Evolutionary conservation across 2,329 filamentous ascomycete species (phyloP).

Genomic region (Talaromyces verruculosus): DNA sequence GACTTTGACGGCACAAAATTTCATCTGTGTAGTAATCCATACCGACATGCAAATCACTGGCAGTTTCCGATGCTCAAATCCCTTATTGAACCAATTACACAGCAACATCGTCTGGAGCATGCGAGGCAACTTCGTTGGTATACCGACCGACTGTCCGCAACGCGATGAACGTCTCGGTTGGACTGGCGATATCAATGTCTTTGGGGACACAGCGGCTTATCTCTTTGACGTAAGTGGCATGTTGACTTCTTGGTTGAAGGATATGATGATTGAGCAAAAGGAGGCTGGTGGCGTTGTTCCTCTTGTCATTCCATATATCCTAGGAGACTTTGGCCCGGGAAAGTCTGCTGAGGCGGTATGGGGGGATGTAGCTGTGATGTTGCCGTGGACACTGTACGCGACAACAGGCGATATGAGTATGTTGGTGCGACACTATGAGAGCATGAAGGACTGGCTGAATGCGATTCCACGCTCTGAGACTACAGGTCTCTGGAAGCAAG

Average conservation of each 20-base stretch:
- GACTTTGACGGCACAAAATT: not conserved
- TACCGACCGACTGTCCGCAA: conserved; percentile 61
- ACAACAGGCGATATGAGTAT: conserved; percentile 38
- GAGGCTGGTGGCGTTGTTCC: conserved; percentile 26
- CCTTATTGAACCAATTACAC: conserved; percentile 52
- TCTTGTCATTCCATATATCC: conserved; percentile 30
- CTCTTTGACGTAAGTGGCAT: conserved; percentile 56
- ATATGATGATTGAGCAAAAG: conserved; percentile 42
- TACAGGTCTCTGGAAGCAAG: not conserved
- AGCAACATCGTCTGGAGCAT: conserved; percentile 58
- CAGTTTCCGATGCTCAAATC: conserved; percentile 53
- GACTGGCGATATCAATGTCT: conserved; percentile 54
- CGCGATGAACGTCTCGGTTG: conserved; percentile 56
- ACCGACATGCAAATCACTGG: conserved; percentile 54
- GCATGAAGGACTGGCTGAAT: conserved; percentile 39
- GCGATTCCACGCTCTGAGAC: conserved; percentile 32
- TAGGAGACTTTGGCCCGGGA: conserved; percentile 22
- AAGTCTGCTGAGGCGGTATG: conserved; percentile 30
- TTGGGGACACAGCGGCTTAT: conserved; percentile 44
- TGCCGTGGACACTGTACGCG: conserved; percentile 36
- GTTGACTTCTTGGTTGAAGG: conserved; percentile 52
- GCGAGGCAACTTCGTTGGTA: conserved; percentile 57
- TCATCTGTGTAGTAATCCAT: conserved; percentile 45
- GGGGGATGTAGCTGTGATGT: conserved; percentile 38
- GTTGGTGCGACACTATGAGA: conserved; percentile 37